phyloP scores from a whole-genome alignment of 352 stramenopile genomes.

The Elongisporangium undulatum region DNA sequence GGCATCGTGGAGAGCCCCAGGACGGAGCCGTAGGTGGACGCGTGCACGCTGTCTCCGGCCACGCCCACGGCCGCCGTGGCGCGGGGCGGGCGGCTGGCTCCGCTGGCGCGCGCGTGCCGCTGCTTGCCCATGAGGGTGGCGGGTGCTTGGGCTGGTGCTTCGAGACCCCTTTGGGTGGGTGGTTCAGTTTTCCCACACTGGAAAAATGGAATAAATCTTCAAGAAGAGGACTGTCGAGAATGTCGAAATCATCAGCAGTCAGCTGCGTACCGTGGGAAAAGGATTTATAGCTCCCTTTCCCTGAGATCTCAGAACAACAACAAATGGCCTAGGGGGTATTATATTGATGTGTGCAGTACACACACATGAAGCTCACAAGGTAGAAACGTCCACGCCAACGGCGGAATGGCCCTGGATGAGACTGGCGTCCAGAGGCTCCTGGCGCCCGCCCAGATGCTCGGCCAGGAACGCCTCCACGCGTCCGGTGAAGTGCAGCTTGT shows the following conservation, averaged over 20 bases:
- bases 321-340: background rate
- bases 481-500: constrained; percentile 62
- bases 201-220: background rate
- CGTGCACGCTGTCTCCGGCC: background rate
- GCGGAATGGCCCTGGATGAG: constrained; percentile 24
- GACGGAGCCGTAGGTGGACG: background rate
- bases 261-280: background rate
- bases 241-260: background rate
- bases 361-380: constrained; percentile 1
- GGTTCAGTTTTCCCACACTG: background rate
- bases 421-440: constrained; percentile 11
- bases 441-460: constrained; percentile 26
- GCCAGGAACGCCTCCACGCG: constrained; percentile 33
- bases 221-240: background rate
- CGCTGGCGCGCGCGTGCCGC: background rate
- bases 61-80: too few relatives aligned
- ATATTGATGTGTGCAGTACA: background rate
- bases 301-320: background rate
- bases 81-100: background rate
- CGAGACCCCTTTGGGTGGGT: background rate
- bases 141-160: background rate
- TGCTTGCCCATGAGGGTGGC: background rate
- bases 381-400: constrained; percentile 23
- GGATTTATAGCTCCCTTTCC: background rate
- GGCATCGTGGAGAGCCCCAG: background rate